Conservation (phyloP, 2,329 filamentous ascomycete genomes). For the Sporothrix phasma region DNA sequence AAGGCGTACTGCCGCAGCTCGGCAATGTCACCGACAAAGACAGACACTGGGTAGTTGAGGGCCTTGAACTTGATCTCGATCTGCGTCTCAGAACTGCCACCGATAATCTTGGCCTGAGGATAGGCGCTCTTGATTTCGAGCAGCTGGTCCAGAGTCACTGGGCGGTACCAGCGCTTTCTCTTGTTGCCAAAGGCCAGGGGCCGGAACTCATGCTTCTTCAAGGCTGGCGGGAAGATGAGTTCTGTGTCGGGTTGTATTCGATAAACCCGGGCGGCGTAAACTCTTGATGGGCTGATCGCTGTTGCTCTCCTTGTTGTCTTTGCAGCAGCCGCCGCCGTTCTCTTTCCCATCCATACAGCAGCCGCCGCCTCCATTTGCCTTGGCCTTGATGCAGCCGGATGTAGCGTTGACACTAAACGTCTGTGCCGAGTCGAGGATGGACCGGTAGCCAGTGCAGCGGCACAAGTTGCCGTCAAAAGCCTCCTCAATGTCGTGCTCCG, state of each 20-base stretch:
- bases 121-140: slow-evolving; percentile 82
- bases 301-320: slow-evolving; percentile 39
- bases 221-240: slow-evolving; percentile 80
- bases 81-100: slow-evolving; percentile 92
- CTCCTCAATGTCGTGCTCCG: slow-evolving; percentile 80
- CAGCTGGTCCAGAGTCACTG: slow-evolving; percentile 75
- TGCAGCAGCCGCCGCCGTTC: slow-evolving; percentile 60
- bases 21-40: slow-evolving; percentile 87
- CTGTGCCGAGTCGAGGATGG: slow-evolving; percentile 88
- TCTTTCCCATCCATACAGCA: slow-evolving; percentile 62
- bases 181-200: slow-evolving; percentile 89
- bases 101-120: slow-evolving; percentile 86
- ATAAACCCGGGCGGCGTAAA: slow-evolving; percentile 90
- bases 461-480: slow-evolving; percentile 96
- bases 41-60: slow-evolving; percentile 77
- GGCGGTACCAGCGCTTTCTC: slow-evolving; percentile 85
- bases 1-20: slow-evolving; percentile 78
- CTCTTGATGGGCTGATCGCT: slow-evolving; percentile 47
- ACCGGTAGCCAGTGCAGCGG: slow-evolving; percentile 87
- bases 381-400: slow-evolving; percentile 40
- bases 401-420: slow-evolving; percentile 58
- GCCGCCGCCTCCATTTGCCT: slow-evolving; percentile 40
- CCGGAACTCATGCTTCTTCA: slow-evolving; percentile 73
- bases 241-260: slow-evolving; percentile 87
- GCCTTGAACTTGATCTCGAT: slow-evolving; percentile 99